These are phyloP conservation scores for Mycosphaerella arachidis DNA, from an alignment of 2,329 filamentous ascomycete species.

Conservation along the genomic window DNA sequence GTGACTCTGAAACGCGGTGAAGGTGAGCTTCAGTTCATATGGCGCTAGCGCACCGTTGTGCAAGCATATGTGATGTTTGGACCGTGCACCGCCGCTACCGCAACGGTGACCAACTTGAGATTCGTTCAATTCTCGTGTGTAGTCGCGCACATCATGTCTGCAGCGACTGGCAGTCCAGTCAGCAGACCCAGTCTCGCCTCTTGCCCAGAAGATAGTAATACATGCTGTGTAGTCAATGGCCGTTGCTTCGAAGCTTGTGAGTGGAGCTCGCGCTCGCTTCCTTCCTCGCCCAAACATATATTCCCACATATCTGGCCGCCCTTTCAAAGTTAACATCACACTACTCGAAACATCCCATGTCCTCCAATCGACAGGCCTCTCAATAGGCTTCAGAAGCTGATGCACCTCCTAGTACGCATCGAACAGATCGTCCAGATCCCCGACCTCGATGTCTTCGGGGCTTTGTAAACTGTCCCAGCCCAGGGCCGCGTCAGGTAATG, in stretches of 20 bases:
- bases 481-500: conserved; percentile 30
- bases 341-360: conserved; percentile 1
- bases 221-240: conserved; percentile 1
- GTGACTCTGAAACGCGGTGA: not conserved
- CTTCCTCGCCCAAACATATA: not conserved
- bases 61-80: not conserved
- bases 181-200: not conserved
- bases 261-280: conserved; percentile 3
- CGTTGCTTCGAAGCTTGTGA: not conserved
- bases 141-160: not conserved
- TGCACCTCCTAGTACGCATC: conserved; percentile 45
- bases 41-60: not conserved
- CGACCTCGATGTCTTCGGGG: conserved; percentile 84
- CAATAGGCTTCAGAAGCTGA: not conserved
- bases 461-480: conserved; percentile 49
- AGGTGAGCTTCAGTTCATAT: not conserved
- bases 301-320: not conserved
- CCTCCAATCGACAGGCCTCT: not conserved
- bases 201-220: not conserved
- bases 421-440: conserved; percentile 86
- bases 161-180: conserved; percentile 1
- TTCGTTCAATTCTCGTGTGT: not conserved
- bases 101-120: not conserved
- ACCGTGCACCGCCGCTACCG: not conserved
- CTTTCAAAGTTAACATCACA: conserved; percentile 1